Evolutionary conservation across 2,329 filamentous ascomycete genomes (phyloP), one percentile per base, ranked within the genome.

Genomic region (Daldinia sp.): DNA sequence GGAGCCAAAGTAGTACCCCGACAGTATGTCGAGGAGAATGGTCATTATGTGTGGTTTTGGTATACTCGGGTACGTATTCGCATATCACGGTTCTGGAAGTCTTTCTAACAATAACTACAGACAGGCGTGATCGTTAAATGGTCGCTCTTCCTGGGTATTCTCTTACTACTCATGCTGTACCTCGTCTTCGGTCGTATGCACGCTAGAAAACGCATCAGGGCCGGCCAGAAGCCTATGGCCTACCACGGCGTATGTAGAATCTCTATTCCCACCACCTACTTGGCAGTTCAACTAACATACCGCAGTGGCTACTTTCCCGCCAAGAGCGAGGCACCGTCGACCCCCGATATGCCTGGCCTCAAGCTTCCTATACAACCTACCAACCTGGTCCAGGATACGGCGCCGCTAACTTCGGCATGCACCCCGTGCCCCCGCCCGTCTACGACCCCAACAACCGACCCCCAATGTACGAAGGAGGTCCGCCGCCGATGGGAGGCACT

Each of bases 181-280:
- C 80, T 93, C 71, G 68, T 91, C 55, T 81, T 86, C 61, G 90
- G 90, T 63, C 90, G 90, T 75, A 77, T 85, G 47, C 92, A 94
- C 77, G 92, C 91, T 45, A 86, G 86, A 74, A 78, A 78, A 45
- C 83, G 92, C 47, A 81, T 94, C 67, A 82, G 80, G 63, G 89
- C 87, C 74, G 90, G 90, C 1, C 79, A 87, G 34, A 80, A 82
- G 15, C 89, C 91, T 13, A 77, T 93, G 32, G 77, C 77, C 64
- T 94, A 94, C 73, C 91, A 95, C 77, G 81, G 88, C 71, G 87
- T 90, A 81, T 30, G 84, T 69, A 69, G 9, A 29, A 8, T 11
- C 47, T 13, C 39, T 35, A 19, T 4, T 30, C 2, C 27, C 32
- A 13, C 37, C 23, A 5, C 10, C 47, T 58, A n/a, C 21, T 39